A percentile compares a stretch with the other conserved stretches of the same genome.
Conservation (phyloP, 2,329 filamentous ascomycete genomes). For the Stylonectria norvegica region DNA sequence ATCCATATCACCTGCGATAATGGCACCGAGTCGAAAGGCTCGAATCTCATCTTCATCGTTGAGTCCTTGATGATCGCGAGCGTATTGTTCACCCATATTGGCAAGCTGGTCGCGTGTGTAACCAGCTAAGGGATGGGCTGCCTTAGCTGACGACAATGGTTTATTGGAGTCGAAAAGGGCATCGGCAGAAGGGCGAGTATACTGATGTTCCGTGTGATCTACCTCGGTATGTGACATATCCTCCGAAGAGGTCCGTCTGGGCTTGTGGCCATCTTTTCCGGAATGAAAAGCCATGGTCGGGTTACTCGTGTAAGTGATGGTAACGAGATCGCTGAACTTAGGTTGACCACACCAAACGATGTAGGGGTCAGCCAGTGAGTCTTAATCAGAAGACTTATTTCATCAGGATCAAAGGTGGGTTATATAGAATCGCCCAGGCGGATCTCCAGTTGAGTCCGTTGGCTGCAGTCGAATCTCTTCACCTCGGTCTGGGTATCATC, state of each 20-base stretch:
- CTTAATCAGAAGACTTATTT: too few species aligned
- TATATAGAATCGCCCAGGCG: too few species aligned
- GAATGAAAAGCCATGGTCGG: too few species aligned
- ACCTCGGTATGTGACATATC: constrained; percentile 10
- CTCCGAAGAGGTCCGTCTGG: constrained; percentile 3
- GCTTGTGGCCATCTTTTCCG: constrained; percentile 7
- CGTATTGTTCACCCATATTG: constrained; percentile 57
- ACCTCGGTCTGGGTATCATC: too few species aligned
- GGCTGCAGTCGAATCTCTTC: too few species aligned
- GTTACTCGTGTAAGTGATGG: too few species aligned
- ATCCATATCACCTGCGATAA: constrained; percentile 52
- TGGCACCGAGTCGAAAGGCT: constrained; percentile 57
- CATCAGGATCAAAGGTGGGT: too few species aligned
- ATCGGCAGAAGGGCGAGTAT: constrained; percentile 7
- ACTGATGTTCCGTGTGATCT: constrained; percentile 11
- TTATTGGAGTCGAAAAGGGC: constrained; percentile 6
- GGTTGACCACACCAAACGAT: too few species aligned
- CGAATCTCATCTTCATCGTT: constrained; percentile 54
- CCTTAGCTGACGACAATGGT: constrained; percentile 8
- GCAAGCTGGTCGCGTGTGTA: constrained; percentile 45
- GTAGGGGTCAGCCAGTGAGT: too few species aligned
- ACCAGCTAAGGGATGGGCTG: constrained; percentile 38
- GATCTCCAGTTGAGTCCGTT: too few species aligned
- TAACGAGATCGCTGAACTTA: too few species aligned
- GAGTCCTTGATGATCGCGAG: constrained; percentile 48